Base-by-base conservation (phyloP, 2,329 filamentous ascomycete genomes). In the Ascosphaera apis region DNA sequence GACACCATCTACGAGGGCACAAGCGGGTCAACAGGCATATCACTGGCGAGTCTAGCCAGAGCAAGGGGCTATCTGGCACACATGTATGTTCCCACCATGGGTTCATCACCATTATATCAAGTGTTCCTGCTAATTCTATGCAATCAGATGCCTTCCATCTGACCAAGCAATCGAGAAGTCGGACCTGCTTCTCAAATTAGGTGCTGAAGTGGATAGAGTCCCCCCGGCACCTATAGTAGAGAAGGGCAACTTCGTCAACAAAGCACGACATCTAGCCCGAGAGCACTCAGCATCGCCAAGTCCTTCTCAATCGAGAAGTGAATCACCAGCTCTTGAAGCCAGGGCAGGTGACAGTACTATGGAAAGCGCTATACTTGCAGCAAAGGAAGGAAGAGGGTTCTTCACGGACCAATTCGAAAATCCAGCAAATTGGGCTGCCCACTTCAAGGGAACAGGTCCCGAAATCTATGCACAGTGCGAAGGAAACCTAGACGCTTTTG, bases 1-100 rank as follows among this genome's bases (percentile, higher is more conserved):
- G 88, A 98, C 53, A 91, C 80, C 31, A 83, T 98, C 48, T 98
- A 95, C 56, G 88, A 98, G 60, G 88, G 88, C 44, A 98, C 88
- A 1, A 84, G 92, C 12, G 88, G 88, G 40, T 91, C 81, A 51
- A 98, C 88, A 0, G 88, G 88, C 15, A 95, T 98, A 47, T 93
- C 84, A 12, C 66, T 98, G 7, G 88, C 88, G 2, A 80, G 80
- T 1, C 70, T 98, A 35, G 84, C 82, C 35, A 69, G 84, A 45
- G 84, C 88, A 15, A 69, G 74, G 53, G 88, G 88, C 23, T 95
- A 95, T 60, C 69, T 76, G 44, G 83, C 83, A 21, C 80, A 95
- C 56, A 95, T 98, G 66, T 72, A 57, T 44, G 62, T 41, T 23
- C 36, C 13, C 12, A 15, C 17, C n/a, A 12, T 3, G 16, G 35